Evolutionary conservation across 345 rosid genomes (phyloP).

Genomic region (Lepidium aucheri): DNA sequence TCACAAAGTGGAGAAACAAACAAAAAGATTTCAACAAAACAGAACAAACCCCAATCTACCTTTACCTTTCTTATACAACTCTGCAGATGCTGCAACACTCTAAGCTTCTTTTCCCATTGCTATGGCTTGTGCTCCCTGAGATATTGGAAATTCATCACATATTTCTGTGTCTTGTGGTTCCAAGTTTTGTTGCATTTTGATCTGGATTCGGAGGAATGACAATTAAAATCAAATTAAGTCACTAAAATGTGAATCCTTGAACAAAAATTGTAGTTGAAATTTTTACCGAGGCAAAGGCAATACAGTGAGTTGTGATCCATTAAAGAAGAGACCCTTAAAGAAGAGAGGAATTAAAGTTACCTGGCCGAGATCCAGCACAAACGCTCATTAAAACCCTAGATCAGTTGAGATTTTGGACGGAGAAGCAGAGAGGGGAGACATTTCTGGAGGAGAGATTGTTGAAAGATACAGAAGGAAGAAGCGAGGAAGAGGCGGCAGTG

Average conservation of each 20-base stretch:
- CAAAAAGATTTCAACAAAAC: neutral
- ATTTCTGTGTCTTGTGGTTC: neutral
- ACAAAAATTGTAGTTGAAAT: neutral
- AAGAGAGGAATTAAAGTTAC: conserved; percentile 24
- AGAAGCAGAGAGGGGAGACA: conserved; percentile 27
- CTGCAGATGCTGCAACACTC: conserved; percentile 62
- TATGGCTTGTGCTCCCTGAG: conserved; percentile 90
- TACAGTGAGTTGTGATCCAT: neutral
- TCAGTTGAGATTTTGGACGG: conserved; percentile 30
- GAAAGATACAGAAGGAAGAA: conserved; percentile 36
- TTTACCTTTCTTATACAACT: conserved; percentile 70
- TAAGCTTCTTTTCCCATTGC: conserved; percentile 98
- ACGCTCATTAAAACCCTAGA: conserved; percentile 63
- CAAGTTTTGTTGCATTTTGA: neutral
- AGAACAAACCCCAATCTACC: conserved; percentile 55
- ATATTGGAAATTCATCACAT: neutral
- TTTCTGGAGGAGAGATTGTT: conserved; percentile 17
- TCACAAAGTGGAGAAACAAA: neutral
- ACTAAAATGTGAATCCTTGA: neutral
- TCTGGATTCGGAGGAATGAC: neutral
- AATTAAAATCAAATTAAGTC: neutral
- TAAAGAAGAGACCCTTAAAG: neutral
- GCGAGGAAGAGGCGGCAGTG: conserved; percentile 33
- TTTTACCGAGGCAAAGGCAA: too few relatives aligned
- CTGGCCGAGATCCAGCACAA: conserved; percentile 85